Evolutionary conservation across 129 eudicot species (phyloP).

Genomic region (Tagetes patula): DNA sequence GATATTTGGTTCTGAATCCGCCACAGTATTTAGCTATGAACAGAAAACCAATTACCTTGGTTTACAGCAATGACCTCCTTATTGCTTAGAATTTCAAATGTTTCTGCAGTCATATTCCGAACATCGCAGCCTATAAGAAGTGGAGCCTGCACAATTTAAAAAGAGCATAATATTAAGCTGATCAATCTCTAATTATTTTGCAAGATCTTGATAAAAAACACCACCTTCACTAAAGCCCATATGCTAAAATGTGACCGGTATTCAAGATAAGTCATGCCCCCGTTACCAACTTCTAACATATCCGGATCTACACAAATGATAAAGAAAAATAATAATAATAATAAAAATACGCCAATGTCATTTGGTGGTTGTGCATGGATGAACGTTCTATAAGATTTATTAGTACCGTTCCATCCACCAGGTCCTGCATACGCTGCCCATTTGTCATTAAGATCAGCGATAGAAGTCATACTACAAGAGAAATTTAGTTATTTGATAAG

Average conservation of each 20-base stretch:
- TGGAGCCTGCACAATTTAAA: conserved; percentile 62
- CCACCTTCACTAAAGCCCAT: conserved; percentile 95
- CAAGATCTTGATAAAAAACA: background rate
- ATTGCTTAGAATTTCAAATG: conserved; percentile 66
- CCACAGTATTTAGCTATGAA: background rate
- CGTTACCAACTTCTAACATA: conserved; percentile 98
- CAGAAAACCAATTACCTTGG: conserved; percentile 60
- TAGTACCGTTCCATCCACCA: conserved; percentile 97
- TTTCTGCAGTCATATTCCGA: conserved; percentile 76
- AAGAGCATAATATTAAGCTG: background rate
- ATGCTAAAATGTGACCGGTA: conserved; percentile 95
- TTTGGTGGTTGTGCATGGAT: conserved; percentile 10
- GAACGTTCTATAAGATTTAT: conserved; percentile 13
- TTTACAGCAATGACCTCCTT: conserved; percentile 84
- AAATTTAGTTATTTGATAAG: background rate
- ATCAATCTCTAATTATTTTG: background rate
- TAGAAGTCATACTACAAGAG: conserved; percentile 65
- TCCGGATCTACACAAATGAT: conserved; percentile 75
- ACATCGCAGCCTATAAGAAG: conserved; percentile 95
- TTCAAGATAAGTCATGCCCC: conserved; percentile 88
- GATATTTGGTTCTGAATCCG: too few relatives aligned
- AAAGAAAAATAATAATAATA: background rate
- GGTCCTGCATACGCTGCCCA: conserved; percentile 99
- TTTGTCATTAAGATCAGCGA: conserved; percentile 91
- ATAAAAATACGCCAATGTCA: background rate